These are phyloP conservation scores for Colletotrichum magnum DNA, from an alignment of 2,329 filamentous ascomycete species.

Conservation along the genomic window DNA sequence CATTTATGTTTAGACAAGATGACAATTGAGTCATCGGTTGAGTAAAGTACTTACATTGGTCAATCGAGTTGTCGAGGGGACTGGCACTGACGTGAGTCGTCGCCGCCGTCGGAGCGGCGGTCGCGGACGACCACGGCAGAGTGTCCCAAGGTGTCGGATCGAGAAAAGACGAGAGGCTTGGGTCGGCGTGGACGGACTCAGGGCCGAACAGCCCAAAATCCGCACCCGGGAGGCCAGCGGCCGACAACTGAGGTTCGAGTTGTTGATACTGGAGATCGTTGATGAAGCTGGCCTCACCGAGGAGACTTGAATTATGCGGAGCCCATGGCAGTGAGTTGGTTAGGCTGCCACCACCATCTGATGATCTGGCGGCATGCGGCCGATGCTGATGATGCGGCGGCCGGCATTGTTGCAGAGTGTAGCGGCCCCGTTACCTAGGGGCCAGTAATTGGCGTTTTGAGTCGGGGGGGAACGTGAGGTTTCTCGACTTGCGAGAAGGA, in stretches of 20 bases:
- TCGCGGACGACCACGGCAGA: slow-evolving; percentile 29
- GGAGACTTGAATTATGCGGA: slow-evolving; percentile 25
- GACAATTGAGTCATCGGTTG: not conserved
- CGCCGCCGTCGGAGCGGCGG: slow-evolving; percentile 7
- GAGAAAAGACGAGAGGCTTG: slow-evolving; percentile 28
- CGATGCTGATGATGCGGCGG: slow-evolving; percentile 27
- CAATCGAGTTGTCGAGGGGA: slow-evolving; percentile 35
- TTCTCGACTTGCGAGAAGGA: slow-evolving; percentile 22
- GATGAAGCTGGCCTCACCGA: slow-evolving; percentile 30
- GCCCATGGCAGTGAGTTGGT: slow-evolving; percentile 27
- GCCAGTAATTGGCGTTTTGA: slow-evolving; percentile 16
- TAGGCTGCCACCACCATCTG: slow-evolving; percentile 32
- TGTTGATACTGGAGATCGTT: slow-evolving; percentile 21
- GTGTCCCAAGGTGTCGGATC: slow-evolving; percentile 37
- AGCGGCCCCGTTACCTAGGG: slow-evolving; percentile 36
- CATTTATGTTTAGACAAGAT: slow-evolving; percentile 5
- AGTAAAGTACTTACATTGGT: slow-evolving; percentile 21
- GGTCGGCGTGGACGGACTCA: slow-evolving; percentile 32
- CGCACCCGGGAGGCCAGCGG: slow-evolving; percentile 34
- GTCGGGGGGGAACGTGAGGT: not conserved
- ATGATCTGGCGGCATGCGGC: slow-evolving; percentile 20
- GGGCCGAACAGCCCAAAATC: slow-evolving; percentile 31
- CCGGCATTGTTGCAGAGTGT: slow-evolving; percentile 42
- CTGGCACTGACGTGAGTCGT: slow-evolving; percentile 31
- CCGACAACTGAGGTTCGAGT: slow-evolving; percentile 17